Evolutionary conservation across 345 rosid genomes (phyloP), one percentile per base, ranked within the genome.

Genomic region (Erodium maritimum): DNA sequence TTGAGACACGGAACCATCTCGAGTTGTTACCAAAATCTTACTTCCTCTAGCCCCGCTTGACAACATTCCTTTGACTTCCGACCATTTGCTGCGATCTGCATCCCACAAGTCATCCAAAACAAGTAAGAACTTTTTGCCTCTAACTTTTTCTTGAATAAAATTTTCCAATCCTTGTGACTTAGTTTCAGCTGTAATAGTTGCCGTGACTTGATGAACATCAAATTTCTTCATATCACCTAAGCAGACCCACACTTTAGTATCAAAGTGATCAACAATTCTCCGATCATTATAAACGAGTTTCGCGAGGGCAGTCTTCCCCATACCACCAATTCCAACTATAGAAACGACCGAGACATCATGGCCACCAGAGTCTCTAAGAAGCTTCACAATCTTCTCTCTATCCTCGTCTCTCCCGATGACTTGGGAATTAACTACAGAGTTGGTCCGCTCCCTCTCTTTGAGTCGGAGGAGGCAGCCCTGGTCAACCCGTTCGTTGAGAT

Each of bases 371-470:
- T 23, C 2, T n/a, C 55, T 60, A 46, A 72, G n/a, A 17, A 23
- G 25, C 1, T 57, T 52, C 16, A 60, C 29, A 12, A 72, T 59
- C n/a, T 14, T 48, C 20, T 48, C 19, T 50, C 52, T 64, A 5
- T 72, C 69, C 5, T 61, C 21, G 18, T 21, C 53, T 51, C 76
- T 67, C 18, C 72, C 72, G 24, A 68, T 45, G n/a, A 73, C 58
- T 24, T 58, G 51, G 1, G 67, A 50, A 6, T 24, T 8, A 18
- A 73, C 61, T 33, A 57, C 64, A 5, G 69, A 72, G 50, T 72
- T 60, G 0, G 61, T 61, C 64, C 54, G 51, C 60, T 18, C 50
- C 17, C 23, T 18, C 0, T 37, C 46, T 12, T 12, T 5, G 46
- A 37, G 1, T 12, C 13, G 46, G 46, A 6, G 8, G 13, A 1